Base-by-base conservation (phyloP, 768 basidiomycete genomes). In the Trametes cingulata region DNA sequence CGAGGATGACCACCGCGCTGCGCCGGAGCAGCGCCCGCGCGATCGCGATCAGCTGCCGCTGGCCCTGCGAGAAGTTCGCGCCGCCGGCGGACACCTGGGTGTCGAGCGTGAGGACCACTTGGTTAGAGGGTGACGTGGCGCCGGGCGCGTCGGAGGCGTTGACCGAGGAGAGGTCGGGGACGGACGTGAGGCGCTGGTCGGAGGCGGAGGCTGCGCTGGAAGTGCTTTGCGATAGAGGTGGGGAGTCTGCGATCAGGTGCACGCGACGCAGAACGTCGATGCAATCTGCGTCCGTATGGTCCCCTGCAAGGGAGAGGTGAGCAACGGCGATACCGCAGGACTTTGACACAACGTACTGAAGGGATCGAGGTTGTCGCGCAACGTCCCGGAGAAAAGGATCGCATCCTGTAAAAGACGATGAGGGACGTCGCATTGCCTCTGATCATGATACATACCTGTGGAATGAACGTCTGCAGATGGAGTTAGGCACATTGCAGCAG, bases 31-130 rank as follows among this genome's bases (percentile, higher is more conserved):
- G 75, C 0, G 92, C 91, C 3, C 92, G 82, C 0, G 91, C 92
- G 87, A 93, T 88, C 1, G 91, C 88, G 54, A 93, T 88, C 17
- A 93, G 75, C 67, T 98, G 95, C 12, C 93, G 73, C 70, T 97
- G 94, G 10, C 95, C 95, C 60, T 94, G 91, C 1, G 91, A 94
- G 73, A 97, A 95, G 75, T 97, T 96, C 27, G 85, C 79, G 0
- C 94, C 94, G 0, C 93, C 93, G 0, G 90, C 29, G 0, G 91
- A 91, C 10, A 96, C 88, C 60, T 88, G 85, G 0, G 88, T 91
- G 20, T 91, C 85, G 3, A 96, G 78, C 0, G 84, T 79, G 27
- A 95, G 76, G 0, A 76, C 76, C 0, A 77, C 79, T 67, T n/a
- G n/a, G n/a, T n/a, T n/a, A n/a, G n/a, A n/a, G n/a, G n/a, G n/a